A percentile compares a stretch with the other conserved stretches of the same genome.
These are phyloP conservation scores for Glaciozyma martinii DNA, from an alignment of 768 basidiomycete species.

Conservation along the genomic window DNA sequence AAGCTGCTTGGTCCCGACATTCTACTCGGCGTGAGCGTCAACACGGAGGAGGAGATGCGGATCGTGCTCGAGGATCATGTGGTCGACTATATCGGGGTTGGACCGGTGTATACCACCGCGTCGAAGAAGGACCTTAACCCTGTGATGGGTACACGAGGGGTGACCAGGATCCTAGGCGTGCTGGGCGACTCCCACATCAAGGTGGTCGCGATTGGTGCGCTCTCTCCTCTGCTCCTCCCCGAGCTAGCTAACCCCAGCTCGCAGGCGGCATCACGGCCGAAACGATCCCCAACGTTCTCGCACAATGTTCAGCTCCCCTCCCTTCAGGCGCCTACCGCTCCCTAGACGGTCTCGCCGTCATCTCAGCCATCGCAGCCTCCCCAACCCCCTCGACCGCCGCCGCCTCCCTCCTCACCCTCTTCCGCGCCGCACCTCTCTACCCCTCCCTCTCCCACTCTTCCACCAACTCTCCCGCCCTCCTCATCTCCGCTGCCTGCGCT, in stretches of 20 bases:
- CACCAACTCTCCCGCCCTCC: not conserved
- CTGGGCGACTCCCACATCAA: slow-evolving; percentile 58
- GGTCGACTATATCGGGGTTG: slow-evolving; percentile 81
- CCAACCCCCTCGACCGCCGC: slow-evolving; percentile 35
- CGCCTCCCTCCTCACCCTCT: slow-evolving; percentile 38
- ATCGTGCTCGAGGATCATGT: slow-evolving; percentile 53
- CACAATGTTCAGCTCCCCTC: slow-evolving; percentile 48
- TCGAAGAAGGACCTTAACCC: slow-evolving; percentile 65
- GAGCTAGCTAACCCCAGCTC: not conserved
- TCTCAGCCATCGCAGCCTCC: slow-evolving; percentile 75
- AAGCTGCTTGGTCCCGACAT: slow-evolving; percentile 61
- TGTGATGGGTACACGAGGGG: slow-evolving; percentile 61
- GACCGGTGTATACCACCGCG: slow-evolving; percentile 68
- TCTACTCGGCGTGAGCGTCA: slow-evolving; percentile 74
- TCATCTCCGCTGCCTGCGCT: slow-evolving; percentile 42
- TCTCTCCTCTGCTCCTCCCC: not conserved
- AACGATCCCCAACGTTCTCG: slow-evolving; percentile 66
- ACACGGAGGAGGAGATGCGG: slow-evolving; percentile 56
- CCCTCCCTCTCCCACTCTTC: not conserved
- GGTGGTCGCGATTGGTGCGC: slow-evolving; percentile 75
- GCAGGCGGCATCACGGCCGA: slow-evolving; percentile 75
- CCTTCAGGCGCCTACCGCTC: slow-evolving; percentile 37
- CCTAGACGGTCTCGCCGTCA: slow-evolving; percentile 76
- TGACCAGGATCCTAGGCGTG: slow-evolving; percentile 56
- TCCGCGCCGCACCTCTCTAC: slow-evolving; percentile 44